These are phyloP conservation scores for Hypomyces perniciosus DNA, from an alignment of 2,329 filamentous ascomycete genomes.

Conservation along the genomic window DNA sequence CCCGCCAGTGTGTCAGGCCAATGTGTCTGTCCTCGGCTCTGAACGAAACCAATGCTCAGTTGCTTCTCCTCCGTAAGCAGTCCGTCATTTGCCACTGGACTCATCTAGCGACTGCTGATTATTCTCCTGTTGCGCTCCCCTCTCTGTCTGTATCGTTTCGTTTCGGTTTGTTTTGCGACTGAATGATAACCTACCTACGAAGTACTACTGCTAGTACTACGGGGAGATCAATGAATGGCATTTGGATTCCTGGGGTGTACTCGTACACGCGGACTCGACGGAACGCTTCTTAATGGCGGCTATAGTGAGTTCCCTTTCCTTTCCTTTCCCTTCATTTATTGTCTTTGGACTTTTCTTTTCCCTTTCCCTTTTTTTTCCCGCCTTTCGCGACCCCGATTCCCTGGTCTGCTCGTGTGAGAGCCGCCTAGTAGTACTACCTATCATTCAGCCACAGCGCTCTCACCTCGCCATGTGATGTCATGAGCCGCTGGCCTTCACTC, in stretches of 20 bases:
- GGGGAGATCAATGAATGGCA: conserved; percentile 24
- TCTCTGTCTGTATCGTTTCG: no score
- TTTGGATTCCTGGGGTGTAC: conserved; percentile 19
- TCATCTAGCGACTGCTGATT: no score
- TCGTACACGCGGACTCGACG: conserved; percentile 17
- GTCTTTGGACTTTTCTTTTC: background rate
- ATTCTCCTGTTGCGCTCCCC: no score
- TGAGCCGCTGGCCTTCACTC: background rate
- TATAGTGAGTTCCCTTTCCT: conserved; percentile 25
- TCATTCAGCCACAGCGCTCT: background rate
- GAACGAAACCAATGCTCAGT: background rate
- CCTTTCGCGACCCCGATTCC: background rate
- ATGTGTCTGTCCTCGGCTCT: background rate
- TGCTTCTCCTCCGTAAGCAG: no score
- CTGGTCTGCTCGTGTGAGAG: background rate
- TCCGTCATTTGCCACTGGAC: no score
- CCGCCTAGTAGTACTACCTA: no score
- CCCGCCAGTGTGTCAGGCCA: background rate
- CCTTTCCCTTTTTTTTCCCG: background rate
- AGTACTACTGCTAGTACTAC: background rate
- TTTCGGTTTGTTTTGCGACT: no score
- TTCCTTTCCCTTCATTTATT: background rate
- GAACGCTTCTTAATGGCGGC: conserved; percentile 29
- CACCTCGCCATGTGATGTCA: conserved; percentile 9
- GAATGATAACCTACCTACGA: background rate